Conservation (phyloP, 352 stramenopile genomes). For the Ophiocytium majus region DNA sequence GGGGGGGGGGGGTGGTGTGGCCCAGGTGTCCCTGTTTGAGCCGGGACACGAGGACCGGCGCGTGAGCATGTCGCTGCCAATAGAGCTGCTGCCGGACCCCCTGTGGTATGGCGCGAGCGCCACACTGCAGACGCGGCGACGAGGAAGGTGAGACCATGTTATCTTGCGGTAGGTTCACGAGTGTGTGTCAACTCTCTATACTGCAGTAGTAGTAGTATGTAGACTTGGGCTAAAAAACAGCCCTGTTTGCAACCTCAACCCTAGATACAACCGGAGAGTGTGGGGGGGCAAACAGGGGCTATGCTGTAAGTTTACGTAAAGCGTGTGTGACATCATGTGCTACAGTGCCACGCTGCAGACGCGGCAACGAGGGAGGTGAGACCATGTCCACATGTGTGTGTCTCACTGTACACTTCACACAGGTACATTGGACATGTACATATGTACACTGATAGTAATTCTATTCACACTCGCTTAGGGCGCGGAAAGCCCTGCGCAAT, state of each 20-base stretch:
- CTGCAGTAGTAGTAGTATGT: no score
- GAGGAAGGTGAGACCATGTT: not conserved
- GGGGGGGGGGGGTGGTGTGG: not conserved
- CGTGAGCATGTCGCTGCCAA: not conserved
- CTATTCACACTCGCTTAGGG: no score
- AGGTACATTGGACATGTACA: not conserved
- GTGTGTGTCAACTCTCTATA: no score
- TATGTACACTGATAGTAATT: no score
- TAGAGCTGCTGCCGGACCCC: conserved; percentile 16
- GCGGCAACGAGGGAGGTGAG: not conserved
- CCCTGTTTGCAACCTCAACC: no score
- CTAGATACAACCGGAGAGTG: no score
- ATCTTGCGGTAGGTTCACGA: no score
- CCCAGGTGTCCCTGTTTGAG: conserved; percentile 15
- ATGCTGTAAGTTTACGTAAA: not conserved
- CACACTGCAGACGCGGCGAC: conserved; percentile 9
- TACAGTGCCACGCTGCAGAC: conserved; percentile 12
- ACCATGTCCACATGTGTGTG: not conserved
- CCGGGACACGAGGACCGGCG: not conserved
- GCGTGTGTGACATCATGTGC: not conserved
- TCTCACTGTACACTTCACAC: not conserved
- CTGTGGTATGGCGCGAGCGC: conserved; percentile 5
- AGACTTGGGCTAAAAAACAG: no score
- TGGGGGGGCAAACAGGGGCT: not conserved
- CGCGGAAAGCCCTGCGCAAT: no score